A percentile compares a stretch with the other conserved stretches of the same genome.
Evolutionary conservation across 148 eudicot species (phyloP).

Genomic region (Arctostaphylos glauca): DNA sequence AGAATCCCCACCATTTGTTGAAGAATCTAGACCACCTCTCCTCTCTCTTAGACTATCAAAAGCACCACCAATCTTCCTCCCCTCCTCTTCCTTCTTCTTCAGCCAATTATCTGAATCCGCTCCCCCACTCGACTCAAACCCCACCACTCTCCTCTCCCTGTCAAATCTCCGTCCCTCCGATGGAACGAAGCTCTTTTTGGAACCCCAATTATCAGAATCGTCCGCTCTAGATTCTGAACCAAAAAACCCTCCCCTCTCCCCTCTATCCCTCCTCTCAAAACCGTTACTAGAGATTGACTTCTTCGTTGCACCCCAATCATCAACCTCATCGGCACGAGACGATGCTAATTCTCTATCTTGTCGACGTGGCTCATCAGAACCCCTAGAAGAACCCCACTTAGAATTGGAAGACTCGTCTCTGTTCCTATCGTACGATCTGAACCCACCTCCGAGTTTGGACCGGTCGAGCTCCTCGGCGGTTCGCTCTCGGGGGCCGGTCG

Average conservation of each 20-base stretch:
- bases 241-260: conserved; percentile 68
- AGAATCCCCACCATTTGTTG: conserved; percentile 34
- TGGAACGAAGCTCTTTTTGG: conserved; percentile 58
- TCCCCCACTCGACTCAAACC: conserved; percentile 55
- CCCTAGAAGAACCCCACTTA: conserved; percentile 43
- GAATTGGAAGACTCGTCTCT: conserved; percentile 23
- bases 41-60: conserved; percentile 55
- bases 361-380: conserved; percentile 33
- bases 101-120: conserved; percentile 56
- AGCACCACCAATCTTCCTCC: conserved; percentile 37
- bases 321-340: conserved; percentile 86
- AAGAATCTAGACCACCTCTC: conserved; percentile 41
- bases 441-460: conserved; percentile 62
- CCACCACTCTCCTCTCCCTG: conserved; percentile 62
- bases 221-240: conserved; percentile 71
- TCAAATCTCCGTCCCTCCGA: conserved; percentile 40
- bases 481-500: conserved; percentile 82
- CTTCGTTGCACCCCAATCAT: conserved; percentile 83
- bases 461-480: conserved; percentile 80
- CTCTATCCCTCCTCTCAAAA: conserved; percentile 47
- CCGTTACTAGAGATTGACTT: conserved; percentile 33
- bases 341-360: conserved; percentile 34
- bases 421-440: conserved; percentile 41
- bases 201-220: conserved; percentile 78
- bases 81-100: conserved; percentile 52